Evolutionary conservation across 441 rosid genomes (phyloP).

Genomic region (Melastoma candidum): DNA sequence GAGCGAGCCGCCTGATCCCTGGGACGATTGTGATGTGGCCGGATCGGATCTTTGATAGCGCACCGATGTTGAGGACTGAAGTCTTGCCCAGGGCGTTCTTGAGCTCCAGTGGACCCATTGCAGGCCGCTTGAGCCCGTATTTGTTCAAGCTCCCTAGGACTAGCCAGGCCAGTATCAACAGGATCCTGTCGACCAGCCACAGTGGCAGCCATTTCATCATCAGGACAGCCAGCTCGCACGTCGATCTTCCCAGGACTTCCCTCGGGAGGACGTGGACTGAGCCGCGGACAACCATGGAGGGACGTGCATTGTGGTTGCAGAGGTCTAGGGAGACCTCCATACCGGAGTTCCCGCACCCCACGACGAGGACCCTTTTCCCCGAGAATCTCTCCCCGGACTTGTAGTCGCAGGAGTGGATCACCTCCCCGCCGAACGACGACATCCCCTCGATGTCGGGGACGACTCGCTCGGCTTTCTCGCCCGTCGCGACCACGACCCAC

Average conservation of each 20-base stretch:
- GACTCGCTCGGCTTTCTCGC: conserved; percentile 61
- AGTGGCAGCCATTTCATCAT: conserved; percentile 53
- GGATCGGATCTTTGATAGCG: conserved; percentile 44
- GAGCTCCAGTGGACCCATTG: conserved; percentile 54
- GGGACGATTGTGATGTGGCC: conserved; percentile 59
- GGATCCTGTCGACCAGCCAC: conserved; percentile 55
- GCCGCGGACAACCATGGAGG: conserved; percentile 8
- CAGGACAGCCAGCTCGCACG: conserved; percentile 39
- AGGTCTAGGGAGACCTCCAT: conserved; percentile 15
- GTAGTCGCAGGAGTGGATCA: conserved; percentile 8
- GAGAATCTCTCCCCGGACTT: conserved; percentile 10
- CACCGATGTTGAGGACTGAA: conserved; percentile 75
- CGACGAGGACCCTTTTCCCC: conserved; percentile 12
- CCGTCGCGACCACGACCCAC: conserved; percentile 80
- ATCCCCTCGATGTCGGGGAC: conserved; percentile 51
- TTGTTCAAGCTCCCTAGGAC: conserved; percentile 38
- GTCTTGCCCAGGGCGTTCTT: conserved; percentile 61
- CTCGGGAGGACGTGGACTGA: conserved; percentile 50
- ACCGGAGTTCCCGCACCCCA: conserved; percentile 13
- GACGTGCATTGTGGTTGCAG: conserved; percentile 8
- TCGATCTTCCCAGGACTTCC: conserved; percentile 52
- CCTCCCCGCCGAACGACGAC: conserved; percentile 31
- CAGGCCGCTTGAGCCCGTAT: conserved; percentile 44
- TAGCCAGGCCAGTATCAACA: conserved; percentile 42
- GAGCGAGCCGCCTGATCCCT: conserved; percentile 46